These are phyloP conservation scores for Fusarium buxicola DNA, from an alignment of 2,329 filamentous ascomycete species.

Conservation along the genomic window DNA sequence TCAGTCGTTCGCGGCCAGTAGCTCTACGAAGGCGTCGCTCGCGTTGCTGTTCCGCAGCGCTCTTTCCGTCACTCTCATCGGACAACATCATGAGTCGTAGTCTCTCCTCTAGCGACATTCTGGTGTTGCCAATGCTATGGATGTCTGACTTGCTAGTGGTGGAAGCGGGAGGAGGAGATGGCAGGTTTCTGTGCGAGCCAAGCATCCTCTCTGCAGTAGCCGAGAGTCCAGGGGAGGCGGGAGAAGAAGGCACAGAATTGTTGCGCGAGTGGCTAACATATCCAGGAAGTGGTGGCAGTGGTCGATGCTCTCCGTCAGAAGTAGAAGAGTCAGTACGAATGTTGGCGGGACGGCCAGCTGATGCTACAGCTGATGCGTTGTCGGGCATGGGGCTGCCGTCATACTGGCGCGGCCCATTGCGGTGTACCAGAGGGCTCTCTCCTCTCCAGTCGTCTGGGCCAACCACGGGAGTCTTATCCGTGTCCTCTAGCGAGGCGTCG, in stretches of 20 bases:
- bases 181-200: slow-evolving; percentile 74
- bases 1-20: slow-evolving; percentile 62
- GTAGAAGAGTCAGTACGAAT: slow-evolving; percentile 77
- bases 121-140: slow-evolving; percentile 77
- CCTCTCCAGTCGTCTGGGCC: slow-evolving; percentile 96
- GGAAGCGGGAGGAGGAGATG: slow-evolving; percentile 75
- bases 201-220: slow-evolving; percentile 79
- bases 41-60: slow-evolving; percentile 72
- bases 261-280: slow-evolving; percentile 55
- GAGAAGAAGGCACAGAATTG: slow-evolving; percentile 58
- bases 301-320: slow-evolving; percentile 84
- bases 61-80: slow-evolving; percentile 68
- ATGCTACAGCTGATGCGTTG: slow-evolving; percentile 54
- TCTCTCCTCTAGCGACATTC: slow-evolving; percentile 87
- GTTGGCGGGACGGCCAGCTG: slow-evolving; percentile 65
- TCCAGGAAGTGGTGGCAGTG: slow-evolving; percentile 86
- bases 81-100: slow-evolving; percentile 90
- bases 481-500: slow-evolving; percentile 93
- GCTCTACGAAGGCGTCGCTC: slow-evolving; percentile 76
- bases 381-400: slow-evolving; percentile 77
- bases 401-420: slow-evolving; percentile 57
- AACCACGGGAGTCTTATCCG: slow-evolving; percentile 97
- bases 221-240: slow-evolving; percentile 73
- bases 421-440: slow-evolving; percentile 63
- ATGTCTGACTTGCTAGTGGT: slow-evolving; percentile 80